Evolutionary conservation across 2,329 filamentous ascomycete genomes (phyloP).

Genomic region (Fusarium equiseti): DNA sequence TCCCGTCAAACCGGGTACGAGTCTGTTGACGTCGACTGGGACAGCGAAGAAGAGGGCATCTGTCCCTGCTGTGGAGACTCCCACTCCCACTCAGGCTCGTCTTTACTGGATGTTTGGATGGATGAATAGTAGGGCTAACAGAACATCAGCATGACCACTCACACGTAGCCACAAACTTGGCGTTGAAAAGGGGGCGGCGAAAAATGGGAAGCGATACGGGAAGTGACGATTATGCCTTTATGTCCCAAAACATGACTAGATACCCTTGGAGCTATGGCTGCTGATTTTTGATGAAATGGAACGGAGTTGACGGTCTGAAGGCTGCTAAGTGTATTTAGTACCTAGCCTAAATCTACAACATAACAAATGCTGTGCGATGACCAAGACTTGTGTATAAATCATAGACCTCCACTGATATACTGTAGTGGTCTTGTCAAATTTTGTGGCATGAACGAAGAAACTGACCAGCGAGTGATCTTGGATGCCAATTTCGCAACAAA

Average conservation of each 20-base stretch:
- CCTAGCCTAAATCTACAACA: not conserved
- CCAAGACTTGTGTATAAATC: not conserved
- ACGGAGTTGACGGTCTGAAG: slow-evolving; percentile 24
- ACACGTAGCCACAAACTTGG: slow-evolving; percentile 12
- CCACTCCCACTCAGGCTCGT: slow-evolving; percentile 53
- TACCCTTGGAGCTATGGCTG: slow-evolving; percentile 45
- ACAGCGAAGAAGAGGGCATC: slow-evolving; percentile 53
- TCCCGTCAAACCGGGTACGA: slow-evolving; percentile 56
- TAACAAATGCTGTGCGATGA: not conserved
- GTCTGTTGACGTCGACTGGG: slow-evolving; percentile 50
- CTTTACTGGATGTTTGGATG: slow-evolving; percentile 51
- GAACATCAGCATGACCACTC: slow-evolving; percentile 35
- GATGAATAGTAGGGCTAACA: slow-evolving; percentile 48
- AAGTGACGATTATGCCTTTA: slow-evolving; percentile 38
- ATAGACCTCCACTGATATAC: not conserved
- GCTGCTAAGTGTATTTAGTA: not conserved
- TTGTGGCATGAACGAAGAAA: not conserved
- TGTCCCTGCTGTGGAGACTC: slow-evolving; percentile 58
- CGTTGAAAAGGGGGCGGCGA: slow-evolving; percentile 18
- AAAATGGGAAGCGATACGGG: not conserved
- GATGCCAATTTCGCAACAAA: not conserved
- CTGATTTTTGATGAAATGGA: slow-evolving; percentile 32
- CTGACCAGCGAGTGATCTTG: not conserved
- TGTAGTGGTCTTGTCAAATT: not conserved
- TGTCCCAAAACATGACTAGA: slow-evolving; percentile 44